A percentile compares a stretch with the other conserved stretches of the same genome.
phyloP scores from a whole-genome alignment of 257 asterid genomes.

The Euphrasia confusa region DNA sequence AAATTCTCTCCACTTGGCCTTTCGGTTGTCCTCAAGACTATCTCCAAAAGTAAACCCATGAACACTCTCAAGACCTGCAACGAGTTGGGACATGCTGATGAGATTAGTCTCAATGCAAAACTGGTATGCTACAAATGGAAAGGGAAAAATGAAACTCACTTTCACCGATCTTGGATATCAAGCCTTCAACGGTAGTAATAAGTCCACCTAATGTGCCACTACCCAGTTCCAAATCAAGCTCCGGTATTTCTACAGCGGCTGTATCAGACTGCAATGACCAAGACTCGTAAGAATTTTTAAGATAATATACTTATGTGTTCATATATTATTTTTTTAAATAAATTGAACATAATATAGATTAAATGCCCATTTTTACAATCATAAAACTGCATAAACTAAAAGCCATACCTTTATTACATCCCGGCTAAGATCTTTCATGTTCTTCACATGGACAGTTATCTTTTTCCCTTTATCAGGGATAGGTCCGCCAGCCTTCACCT shows the following conservation, averaged over 20 bases:
- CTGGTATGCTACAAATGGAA: neutral
- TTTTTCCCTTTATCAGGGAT: slow-evolving; percentile 84
- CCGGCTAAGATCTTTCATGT: slow-evolving; percentile 70
- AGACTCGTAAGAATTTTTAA: neutral
- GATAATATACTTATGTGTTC: no score
- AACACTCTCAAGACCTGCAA: slow-evolving; percentile 74
- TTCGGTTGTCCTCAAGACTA: slow-evolving; percentile 60
- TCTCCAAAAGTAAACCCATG: slow-evolving; percentile 92
- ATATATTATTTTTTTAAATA: no score
- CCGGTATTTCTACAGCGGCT: slow-evolving; percentile 75
- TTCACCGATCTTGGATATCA: slow-evolving; percentile 75
- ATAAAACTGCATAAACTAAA: neutral
- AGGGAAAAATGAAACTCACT: slow-evolving; percentile 41
- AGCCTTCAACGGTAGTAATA: slow-evolving; percentile 92
- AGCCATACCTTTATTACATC: slow-evolving; percentile 82
- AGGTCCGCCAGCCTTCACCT: slow-evolving; percentile 90
- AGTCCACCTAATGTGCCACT: slow-evolving; percentile 94
- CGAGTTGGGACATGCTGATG: slow-evolving; percentile 22
- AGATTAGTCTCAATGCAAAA: neutral
- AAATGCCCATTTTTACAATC: neutral
- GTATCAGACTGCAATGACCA: slow-evolving; percentile 67
- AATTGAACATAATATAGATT: neutral
- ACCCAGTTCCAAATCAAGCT: slow-evolving; percentile 76
- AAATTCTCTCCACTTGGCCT: slow-evolving; percentile 77
- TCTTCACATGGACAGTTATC: slow-evolving; percentile 60